phyloP scores from a whole-genome alignment of 1,284 basidiomycete genomes.

The Trametes polyzona region DNA sequence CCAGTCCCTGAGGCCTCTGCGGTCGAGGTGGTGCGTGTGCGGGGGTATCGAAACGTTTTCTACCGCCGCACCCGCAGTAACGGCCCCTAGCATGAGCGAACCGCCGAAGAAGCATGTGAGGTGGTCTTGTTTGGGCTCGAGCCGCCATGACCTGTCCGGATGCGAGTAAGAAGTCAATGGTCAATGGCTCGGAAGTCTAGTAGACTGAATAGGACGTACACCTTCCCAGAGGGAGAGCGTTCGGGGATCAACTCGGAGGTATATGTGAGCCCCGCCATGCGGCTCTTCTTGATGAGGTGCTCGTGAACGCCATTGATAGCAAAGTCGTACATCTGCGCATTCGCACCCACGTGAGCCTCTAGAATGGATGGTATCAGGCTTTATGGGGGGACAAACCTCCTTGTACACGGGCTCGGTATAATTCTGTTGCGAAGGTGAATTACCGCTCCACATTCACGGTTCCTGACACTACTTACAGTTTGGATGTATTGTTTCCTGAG shows the following conservation, averaged over 20 bases:
- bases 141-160: constrained; percentile 68
- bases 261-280: constrained; percentile 66
- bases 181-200: background rate
- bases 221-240: constrained; percentile 44
- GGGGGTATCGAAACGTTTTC: constrained; percentile 64
- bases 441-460: background rate
- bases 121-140: constrained; percentile 92
- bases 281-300: constrained; percentile 71
- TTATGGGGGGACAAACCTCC: constrained; percentile 54
- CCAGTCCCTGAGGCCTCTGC: constrained; percentile 77
- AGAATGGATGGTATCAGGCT: background rate
- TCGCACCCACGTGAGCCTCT: too few species aligned
- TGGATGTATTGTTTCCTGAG: constrained; percentile 81
- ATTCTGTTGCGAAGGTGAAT: constrained; percentile 49
- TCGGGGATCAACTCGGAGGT: constrained; percentile 82
- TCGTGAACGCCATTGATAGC: constrained; percentile 84
- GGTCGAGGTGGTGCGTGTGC: constrained; percentile 55
- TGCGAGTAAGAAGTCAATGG: background rate
- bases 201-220: constrained; percentile 48
- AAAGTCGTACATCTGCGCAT: constrained; percentile 87
- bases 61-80: constrained; percentile 59
- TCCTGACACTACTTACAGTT: constrained; percentile 59
- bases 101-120: constrained; percentile 95
- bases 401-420: constrained; percentile 81
- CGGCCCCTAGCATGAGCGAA: constrained; percentile 88